A percentile compares a stretch with the other conserved stretches of the same genome.
Evolutionary conservation across 139 green algal genomes (phyloP).

Genomic region (Chlamydomonas applanata): DNA sequence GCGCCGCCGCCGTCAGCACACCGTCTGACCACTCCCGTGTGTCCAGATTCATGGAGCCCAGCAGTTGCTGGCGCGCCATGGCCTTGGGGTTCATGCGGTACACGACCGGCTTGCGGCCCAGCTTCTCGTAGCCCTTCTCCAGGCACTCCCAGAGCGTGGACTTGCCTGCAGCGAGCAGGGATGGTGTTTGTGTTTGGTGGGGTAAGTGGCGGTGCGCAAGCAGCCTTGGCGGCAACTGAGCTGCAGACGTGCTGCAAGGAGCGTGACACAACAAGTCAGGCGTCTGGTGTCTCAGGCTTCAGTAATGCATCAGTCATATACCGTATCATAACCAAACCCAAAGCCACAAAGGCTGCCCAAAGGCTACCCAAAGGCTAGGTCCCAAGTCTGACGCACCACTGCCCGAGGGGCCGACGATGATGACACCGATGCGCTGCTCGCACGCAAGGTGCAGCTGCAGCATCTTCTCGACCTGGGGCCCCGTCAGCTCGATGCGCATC

Average conservation of each 20-base stretch:
- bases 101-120: slow-evolving; percentile 48
- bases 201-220: too few species aligned
- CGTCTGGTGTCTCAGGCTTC: too few species aligned
- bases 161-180: slow-evolving; percentile 55
- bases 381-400: slow-evolving; percentile 4
- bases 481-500: slow-evolving; percentile 41
- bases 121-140: slow-evolving; percentile 45
- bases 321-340: too few species aligned
- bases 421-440: slow-evolving; percentile 82
- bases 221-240: too few species aligned
- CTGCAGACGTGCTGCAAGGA: too few species aligned
- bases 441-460: slow-evolving; percentile 77
- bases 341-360: too few species aligned
- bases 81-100: slow-evolving; percentile 82
- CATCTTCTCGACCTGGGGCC: slow-evolving; percentile 59
- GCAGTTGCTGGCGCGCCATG: slow-evolving; percentile 70
- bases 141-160: slow-evolving; percentile 65
- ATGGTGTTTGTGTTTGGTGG: too few species aligned
- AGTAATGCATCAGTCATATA: too few species aligned
- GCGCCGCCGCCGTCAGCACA: slow-evolving; percentile 70
- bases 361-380: too few species aligned
- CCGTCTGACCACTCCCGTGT: slow-evolving; percentile 83
- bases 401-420: slow-evolving; percentile 76
- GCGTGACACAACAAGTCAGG: too few species aligned
- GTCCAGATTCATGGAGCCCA: slow-evolving; percentile 78